Evolutionary conservation across 805 yeast species (phyloP).

Genomic region (Saturnispora silvae): DNA sequence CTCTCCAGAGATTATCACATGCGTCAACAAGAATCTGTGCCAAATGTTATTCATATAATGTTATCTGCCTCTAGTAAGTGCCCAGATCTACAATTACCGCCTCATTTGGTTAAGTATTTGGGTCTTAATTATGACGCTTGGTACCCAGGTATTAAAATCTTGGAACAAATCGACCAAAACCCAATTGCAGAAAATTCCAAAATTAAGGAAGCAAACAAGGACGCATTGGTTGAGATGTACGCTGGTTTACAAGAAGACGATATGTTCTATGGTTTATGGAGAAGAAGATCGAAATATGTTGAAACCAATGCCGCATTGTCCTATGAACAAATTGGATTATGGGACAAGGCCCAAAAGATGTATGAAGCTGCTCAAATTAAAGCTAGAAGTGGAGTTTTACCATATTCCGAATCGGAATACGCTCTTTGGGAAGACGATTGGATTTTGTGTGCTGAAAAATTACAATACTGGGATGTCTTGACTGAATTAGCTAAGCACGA

Average conservation of each 20-base stretch:
- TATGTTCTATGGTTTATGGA: conserved; percentile 96
- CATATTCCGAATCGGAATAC: conserved; percentile 92
- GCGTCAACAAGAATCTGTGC: conserved; percentile 78
- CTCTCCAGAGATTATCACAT: conserved; percentile 86
- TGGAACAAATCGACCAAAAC: conserved; percentile 53
- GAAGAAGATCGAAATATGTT: conserved; percentile 87
- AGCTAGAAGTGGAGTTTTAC: conserved; percentile 89
- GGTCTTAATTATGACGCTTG: conserved; percentile 84
- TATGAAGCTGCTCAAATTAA: conserved; percentile 96
- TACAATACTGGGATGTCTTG: conserved; percentile 96
- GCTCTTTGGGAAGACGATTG: conserved; percentile 98
- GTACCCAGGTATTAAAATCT: conserved; percentile 77
- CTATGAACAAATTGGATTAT: conserved; percentile 87
- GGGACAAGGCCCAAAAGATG: conserved; percentile 88
- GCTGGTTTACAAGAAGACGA: conserved; percentile 87
- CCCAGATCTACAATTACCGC: conserved; percentile 72
- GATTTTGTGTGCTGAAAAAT: conserved; percentile 92
- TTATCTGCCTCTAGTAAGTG: conserved; percentile 76
- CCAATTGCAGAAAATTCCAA: conserved; percentile 49
- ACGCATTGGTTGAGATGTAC: conserved; percentile 83
- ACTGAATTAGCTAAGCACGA: conserved; percentile 97
- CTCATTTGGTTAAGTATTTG: conserved; percentile 81
- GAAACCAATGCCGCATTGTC: conserved; percentile 91
- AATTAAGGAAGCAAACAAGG: conserved; percentile 76
- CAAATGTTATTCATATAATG: conserved; percentile 77